A percentile compares a stretch with the other conserved stretches of the same genome.
Conservation (phyloP, 1,284 basidiomycete species). For the Tilletiopsis washingtonensis region DNA sequence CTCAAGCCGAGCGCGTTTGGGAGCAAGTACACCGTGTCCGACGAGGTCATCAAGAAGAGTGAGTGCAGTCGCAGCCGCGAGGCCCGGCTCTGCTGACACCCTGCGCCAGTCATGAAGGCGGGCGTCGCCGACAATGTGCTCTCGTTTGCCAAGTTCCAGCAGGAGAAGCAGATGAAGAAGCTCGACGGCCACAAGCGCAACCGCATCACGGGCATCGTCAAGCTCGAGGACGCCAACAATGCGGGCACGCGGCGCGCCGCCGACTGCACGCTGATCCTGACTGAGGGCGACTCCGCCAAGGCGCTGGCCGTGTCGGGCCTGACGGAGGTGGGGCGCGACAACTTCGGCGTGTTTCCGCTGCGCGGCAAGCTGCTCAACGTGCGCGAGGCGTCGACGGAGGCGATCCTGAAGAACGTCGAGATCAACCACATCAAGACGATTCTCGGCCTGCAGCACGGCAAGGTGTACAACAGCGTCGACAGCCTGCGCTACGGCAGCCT, state of each 20-base stretch:
- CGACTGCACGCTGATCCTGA: conserved; percentile 90
- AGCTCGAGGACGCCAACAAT: conserved; percentile 95
- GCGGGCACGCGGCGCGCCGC: conserved; percentile 75
- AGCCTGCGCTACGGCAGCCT: conserved; percentile 85
- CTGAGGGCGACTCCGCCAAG: conserved; percentile 99
- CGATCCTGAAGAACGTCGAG: conserved; percentile 97
- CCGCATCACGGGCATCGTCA: conserved; percentile 74
- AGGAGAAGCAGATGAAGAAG: conserved; percentile 90
- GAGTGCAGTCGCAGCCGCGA: conserved; percentile 23
- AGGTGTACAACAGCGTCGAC: conserved; percentile 66
- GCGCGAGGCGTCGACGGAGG: conserved; percentile 88
- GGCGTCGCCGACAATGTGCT: conserved; percentile 86
- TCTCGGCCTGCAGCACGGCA: conserved; percentile 88
- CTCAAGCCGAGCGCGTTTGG: conserved; percentile 79
- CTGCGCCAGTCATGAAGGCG: conserved; percentile 67
- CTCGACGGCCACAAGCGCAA: conserved; percentile 84
- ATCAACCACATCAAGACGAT: conserved; percentile 98
- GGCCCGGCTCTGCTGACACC: conserved; percentile 53
- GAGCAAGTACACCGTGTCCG: conserved; percentile 77
- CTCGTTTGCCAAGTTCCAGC: conserved; percentile 93
- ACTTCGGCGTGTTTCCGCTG: conserved; percentile 94
- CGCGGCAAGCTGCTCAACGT: conserved; percentile 97
- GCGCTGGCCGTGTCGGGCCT: conserved; percentile 89
- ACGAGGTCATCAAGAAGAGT: conserved; percentile 96
- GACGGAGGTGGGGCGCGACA: conserved; percentile 87